These are phyloP conservation scores for Herpetomonas samuelpessoai DNA, from an alignment of 208 protist genomes.

Conservation along the genomic window DNA sequence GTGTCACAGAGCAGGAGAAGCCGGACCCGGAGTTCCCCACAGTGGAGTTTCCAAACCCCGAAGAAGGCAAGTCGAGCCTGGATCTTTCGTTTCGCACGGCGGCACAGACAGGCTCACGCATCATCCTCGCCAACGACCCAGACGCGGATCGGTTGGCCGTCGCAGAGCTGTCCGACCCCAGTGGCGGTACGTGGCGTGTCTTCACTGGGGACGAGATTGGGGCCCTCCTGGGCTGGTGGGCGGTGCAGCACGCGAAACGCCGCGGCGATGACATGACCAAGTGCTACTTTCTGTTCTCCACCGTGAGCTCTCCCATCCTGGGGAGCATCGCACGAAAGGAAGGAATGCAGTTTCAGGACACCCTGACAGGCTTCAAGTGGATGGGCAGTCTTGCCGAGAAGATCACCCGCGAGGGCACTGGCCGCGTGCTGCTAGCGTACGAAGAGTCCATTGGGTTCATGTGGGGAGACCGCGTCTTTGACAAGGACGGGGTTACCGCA, in stretches of 20 bases:
- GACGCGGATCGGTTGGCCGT: conserved; percentile 98
- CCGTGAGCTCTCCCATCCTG: conserved; percentile 90
- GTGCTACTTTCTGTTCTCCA: conserved; percentile 63
- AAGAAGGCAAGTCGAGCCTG: conserved; percentile 94
- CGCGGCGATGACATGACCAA: conserved; percentile 34
- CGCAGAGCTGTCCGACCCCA: conserved; percentile 65
- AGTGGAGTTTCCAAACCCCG: conserved; percentile 97
- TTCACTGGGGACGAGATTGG: conserved; percentile 98
- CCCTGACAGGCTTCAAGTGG: conserved; percentile 99
- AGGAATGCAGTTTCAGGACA: conserved; percentile 92
- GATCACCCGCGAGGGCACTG: conserved; percentile 22
- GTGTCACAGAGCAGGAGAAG: conserved; percentile 82
- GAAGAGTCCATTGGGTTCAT: conserved; percentile 98
- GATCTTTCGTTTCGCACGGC: conserved; percentile 88
- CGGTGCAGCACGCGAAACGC: conserved; percentile 55
- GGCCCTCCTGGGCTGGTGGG: conserved; percentile 94
- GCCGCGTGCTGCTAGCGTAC: conserved; percentile 89
- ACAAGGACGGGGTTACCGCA: conserved; percentile 98
- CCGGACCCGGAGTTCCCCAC: conserved; percentile 98
- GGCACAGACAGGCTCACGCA: conserved; percentile 25
- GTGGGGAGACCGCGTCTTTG: conserved; percentile 84
- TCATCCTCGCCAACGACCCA: conserved; percentile 99
- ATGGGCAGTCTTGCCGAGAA: conserved; percentile 90
- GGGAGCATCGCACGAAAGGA: conserved; percentile 91
- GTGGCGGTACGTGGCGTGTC: conserved; percentile 85